Evolutionary conservation across 2,329 filamentous ascomycete genomes (phyloP).

Genomic region (Rugonectria rugulosa): DNA sequence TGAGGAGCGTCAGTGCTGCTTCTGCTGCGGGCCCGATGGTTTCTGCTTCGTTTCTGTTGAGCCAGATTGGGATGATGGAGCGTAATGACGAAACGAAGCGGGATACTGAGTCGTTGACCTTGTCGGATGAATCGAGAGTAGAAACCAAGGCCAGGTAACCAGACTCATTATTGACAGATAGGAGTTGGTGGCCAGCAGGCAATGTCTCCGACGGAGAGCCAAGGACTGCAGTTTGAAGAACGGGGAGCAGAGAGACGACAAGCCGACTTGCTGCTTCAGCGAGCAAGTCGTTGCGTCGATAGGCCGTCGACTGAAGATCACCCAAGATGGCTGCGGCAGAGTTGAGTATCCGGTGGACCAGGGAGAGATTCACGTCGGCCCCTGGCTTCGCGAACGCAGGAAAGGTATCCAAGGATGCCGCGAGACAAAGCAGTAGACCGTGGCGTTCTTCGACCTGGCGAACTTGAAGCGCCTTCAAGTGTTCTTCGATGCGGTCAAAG

Average conservation of each 20-base stretch:
- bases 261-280: constrained; percentile 68
- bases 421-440: constrained; percentile 69
- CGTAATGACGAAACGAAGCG: constrained; percentile 39
- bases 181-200: constrained; percentile 33
- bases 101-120: constrained; percentile 15
- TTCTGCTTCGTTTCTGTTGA: constrained; percentile 59
- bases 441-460: constrained; percentile 75
- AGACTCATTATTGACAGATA: constrained; percentile 30
- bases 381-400: constrained; percentile 41
- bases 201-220: constrained; percentile 18
- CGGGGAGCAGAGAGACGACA: constrained; percentile 59
- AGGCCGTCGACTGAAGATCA: constrained; percentile 51
- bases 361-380: constrained; percentile 28
- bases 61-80: constrained; percentile 52
- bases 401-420: constrained; percentile 61
- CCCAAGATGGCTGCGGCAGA: constrained; percentile 48
- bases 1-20: constrained; percentile 59
- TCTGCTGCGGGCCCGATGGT: constrained; percentile 57
- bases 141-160: constrained; percentile 35
- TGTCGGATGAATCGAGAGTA: constrained; percentile 22
- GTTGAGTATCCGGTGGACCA: constrained; percentile 41
- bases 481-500: constrained; percentile 52
- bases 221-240: constrained; percentile 51
- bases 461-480: constrained; percentile 53
- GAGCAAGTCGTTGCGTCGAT: constrained; percentile 69